Evolutionary conservation across 176 grass and related monocot species (phyloP).

Genomic region (Thalia dealbata): DNA sequence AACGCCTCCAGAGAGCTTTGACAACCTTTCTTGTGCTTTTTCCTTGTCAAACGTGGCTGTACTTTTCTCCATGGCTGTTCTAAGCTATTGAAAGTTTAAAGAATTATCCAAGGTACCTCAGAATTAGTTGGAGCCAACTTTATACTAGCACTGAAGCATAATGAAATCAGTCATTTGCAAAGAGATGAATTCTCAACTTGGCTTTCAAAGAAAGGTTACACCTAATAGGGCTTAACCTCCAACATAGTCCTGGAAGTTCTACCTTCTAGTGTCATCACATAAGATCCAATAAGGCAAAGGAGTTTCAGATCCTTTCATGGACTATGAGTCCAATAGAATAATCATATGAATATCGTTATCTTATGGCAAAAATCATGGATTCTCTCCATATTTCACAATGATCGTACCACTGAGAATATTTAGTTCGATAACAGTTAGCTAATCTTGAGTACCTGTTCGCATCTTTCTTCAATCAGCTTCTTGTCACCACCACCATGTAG

Average conservation of each 20-base stretch:
- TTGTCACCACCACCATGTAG: conserved; percentile 79
- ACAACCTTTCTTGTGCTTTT: conserved; percentile 81
- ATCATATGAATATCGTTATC: too few species aligned
- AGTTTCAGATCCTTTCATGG: not conserved
- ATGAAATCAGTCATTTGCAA: too few species aligned
- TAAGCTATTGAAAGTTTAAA: conserved; percentile 50
- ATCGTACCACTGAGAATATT: not conserved
- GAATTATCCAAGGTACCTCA: conserved; percentile 5
- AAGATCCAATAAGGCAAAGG: not conserved
- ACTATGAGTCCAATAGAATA: not conserved
- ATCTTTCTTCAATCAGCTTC: conserved; percentile 66
- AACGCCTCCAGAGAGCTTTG: conserved; percentile 90
- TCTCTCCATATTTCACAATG: not conserved
- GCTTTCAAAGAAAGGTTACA: too few species aligned
- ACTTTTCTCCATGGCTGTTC: conserved; percentile 64
- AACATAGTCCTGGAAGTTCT: not conserved
- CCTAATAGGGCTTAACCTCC: not conserved
- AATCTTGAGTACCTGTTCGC: conserved; percentile 47
- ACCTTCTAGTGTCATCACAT: not conserved
- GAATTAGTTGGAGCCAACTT: not conserved
- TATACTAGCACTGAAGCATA: not conserved
- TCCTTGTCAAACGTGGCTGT: conserved; percentile 88
- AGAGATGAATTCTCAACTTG: too few species aligned
- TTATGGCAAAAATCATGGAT: not conserved
- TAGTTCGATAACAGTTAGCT: not conserved